These are phyloP conservation scores for Mycena rosella DNA, from an alignment of 768 basidiomycete species.

Conservation along the genomic window DNA sequence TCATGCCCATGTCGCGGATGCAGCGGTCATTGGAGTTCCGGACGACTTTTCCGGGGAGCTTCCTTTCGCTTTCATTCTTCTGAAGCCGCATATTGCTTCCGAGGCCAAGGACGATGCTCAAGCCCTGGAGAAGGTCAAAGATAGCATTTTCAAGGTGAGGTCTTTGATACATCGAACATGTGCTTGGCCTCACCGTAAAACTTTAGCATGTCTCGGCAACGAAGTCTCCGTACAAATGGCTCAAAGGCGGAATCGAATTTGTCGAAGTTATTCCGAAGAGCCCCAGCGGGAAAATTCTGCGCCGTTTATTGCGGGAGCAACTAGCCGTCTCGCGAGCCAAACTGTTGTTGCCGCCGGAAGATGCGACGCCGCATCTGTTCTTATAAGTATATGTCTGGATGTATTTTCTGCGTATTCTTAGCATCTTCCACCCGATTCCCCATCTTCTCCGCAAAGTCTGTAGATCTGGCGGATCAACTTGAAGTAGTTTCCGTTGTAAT, in stretches of 20 bases:
- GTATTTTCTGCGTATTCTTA: too few species aligned
- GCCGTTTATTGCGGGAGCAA: too few species aligned
- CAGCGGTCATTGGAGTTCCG: constrained; percentile 71
- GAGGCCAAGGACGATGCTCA: background rate
- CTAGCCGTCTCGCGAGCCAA: too few species aligned
- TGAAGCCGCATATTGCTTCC: constrained; percentile 42
- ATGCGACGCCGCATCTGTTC: too few species aligned
- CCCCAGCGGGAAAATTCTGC: too few species aligned
- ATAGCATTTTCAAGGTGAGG: background rate
- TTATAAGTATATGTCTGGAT: too few species aligned
- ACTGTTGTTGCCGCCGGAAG: too few species aligned
- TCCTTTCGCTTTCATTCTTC: constrained; percentile 73
- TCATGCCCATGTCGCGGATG: constrained; percentile 69
- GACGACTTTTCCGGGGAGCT: constrained; percentile 75
- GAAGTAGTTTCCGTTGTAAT: too few species aligned
- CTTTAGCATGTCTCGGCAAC: background rate
- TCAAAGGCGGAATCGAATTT: background rate
- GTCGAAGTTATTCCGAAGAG: background rate
- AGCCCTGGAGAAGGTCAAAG: background rate
- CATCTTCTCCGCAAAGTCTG: too few species aligned
- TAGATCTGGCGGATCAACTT: too few species aligned
- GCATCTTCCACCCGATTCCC: too few species aligned
- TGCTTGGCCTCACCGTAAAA: background rate
- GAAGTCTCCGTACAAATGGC: background rate
- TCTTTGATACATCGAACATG: background rate